These are phyloP conservation scores for Colletotrichum truncatum DNA, from an alignment of 2,329 filamentous ascomycete species.

Conservation along the genomic window DNA sequence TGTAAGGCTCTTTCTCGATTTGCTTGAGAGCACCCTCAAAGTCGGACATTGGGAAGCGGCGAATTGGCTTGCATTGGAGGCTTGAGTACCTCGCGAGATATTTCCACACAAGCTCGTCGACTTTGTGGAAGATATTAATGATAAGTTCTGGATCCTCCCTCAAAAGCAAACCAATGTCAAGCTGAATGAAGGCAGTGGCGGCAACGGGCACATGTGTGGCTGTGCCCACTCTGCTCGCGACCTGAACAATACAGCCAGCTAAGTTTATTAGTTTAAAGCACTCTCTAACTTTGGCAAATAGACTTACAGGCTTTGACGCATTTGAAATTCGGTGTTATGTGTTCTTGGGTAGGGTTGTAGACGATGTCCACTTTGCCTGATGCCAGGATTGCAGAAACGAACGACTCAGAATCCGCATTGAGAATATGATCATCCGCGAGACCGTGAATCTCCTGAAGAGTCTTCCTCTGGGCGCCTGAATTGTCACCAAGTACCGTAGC, in stretches of 20 bases:
- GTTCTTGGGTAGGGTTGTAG: constrained; percentile 53
- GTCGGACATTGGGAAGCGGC: constrained; percentile 28
- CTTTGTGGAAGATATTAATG: constrained; percentile 37
- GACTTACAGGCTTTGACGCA: constrained; percentile 48
- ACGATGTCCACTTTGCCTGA: constrained; percentile 29
- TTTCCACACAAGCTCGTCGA: constrained; percentile 21
- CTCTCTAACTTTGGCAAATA: rapidly evolving
- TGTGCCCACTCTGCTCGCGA: constrained; percentile 35
- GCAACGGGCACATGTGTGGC: constrained; percentile 28
- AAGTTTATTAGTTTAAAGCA: constrained; percentile 19
- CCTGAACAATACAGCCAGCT: constrained; percentile 46
- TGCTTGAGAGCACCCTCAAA: constrained; percentile 38
- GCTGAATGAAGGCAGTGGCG: constrained; percentile 37
- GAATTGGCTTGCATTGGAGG: constrained; percentile 11
- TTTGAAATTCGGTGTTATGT: constrained; percentile 40
- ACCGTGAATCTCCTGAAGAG: constrained; percentile 43
- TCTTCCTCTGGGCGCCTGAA: constrained; percentile 43
- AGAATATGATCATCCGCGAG: constrained; percentile 50
- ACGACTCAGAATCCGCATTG: constrained; percentile 41
- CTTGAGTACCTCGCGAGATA: neutral
- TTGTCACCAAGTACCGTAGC: constrained; percentile 46
- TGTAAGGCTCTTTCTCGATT: constrained; percentile 32
- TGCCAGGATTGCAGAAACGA: constrained; percentile 45
- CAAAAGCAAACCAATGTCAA: constrained; percentile 44
- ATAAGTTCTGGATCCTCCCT: constrained; percentile 42